Evolutionary conservation across 352 stramenopile genomes (phyloP), one percentile per base, ranked within the genome.

Genomic region (Pythium utonaiense): DNA sequence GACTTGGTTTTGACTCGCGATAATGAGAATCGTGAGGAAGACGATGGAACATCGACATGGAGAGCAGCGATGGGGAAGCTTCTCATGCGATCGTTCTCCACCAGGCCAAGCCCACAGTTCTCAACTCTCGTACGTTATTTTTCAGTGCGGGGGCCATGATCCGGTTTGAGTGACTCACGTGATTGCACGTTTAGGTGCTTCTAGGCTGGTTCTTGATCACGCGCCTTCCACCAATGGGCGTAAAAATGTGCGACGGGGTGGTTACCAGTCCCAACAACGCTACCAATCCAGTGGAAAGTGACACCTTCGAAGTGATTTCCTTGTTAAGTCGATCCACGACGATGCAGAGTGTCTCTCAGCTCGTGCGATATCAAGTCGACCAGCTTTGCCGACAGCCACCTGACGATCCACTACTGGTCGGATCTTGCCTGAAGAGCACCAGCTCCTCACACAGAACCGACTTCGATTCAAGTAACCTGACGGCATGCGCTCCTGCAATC

Each of bases 81-180:
- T 25, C 17, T 47, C 2, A 4, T 27, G n/a, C 24, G 6, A 25
- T 17, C 40, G 17, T 19, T 47, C 1, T 7, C 24, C 12, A 1
- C 14, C n/a, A 25, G 40, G 21, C 14, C n/a, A 4, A 25, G n/a
- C 7, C n/a, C 16, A 6, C n/a, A 58, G 13, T 49, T 58, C 10
- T 4, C 34, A 3, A 50, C 36, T 10, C 38, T 58, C 13, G 52
- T 58, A 25, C 44, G 50, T 47, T n/a, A n/a, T n/a, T n/a, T n/a
- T n/a, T n/a, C n/a, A n/a, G n/a, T n/a, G n/a, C n/a, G n/a, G n/a
- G n/a, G n/a, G n/a, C n/a, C n/a, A n/a, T n/a, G n/a, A n/a, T n/a
- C n/a, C n/a, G n/a, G n/a, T n/a, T n/a, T n/a, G n/a, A n/a, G n/a
- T n/a, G n/a, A n/a, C n/a, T n/a, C n/a, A n/a, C n/a, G n/a, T n/a